Evolutionary conservation across 208 protist genomes (phyloP).

Genomic region (Wallacemonas sp.): DNA sequence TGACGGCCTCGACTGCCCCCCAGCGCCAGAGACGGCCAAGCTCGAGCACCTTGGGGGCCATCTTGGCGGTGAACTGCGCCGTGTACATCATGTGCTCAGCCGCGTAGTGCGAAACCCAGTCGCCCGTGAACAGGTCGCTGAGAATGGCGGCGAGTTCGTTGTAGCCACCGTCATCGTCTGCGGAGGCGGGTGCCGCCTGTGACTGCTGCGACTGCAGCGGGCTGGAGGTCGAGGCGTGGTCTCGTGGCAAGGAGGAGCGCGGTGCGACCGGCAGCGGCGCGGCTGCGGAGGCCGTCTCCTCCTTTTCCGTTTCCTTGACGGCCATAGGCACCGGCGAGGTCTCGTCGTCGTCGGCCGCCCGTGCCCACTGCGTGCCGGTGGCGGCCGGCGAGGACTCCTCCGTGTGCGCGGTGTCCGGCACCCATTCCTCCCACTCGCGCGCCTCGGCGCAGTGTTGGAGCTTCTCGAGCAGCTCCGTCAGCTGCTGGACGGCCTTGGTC

Average conservation of each 20-base stretch:
- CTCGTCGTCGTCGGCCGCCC: too few relatives aligned
- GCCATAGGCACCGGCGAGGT: too few relatives aligned
- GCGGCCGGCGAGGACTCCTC: not conserved
- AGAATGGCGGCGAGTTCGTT: conserved; percentile 37
- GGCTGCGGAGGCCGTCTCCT: not conserved
- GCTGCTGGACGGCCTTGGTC: conserved; percentile 29
- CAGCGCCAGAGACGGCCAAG: conserved; percentile 58
- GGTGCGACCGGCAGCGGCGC: not conserved
- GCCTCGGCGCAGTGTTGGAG: conserved; percentile 26
- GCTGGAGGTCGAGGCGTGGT: not conserved
- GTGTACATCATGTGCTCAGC: conserved; percentile 85
- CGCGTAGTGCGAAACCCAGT: conserved; percentile 60
- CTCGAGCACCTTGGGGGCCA: conserved; percentile 53
- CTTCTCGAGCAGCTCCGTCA: conserved; percentile 37
- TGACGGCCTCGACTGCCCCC: not conserved
- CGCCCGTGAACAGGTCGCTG: conserved; percentile 40
- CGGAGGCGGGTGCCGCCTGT: not conserved
- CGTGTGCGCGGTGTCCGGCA: not conserved
- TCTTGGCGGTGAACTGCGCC: conserved; percentile 61
- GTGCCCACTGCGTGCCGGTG: not conserved
- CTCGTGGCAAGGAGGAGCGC: not conserved
- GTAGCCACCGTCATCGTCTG: conserved; percentile 23
- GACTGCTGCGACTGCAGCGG: not conserved
- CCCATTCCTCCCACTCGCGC: not conserved
- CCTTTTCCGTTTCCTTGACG: not conserved